Evolutionary conservation across 257 asterid genomes (phyloP).

Genomic region (Parsonsia alboflavescens): DNA sequence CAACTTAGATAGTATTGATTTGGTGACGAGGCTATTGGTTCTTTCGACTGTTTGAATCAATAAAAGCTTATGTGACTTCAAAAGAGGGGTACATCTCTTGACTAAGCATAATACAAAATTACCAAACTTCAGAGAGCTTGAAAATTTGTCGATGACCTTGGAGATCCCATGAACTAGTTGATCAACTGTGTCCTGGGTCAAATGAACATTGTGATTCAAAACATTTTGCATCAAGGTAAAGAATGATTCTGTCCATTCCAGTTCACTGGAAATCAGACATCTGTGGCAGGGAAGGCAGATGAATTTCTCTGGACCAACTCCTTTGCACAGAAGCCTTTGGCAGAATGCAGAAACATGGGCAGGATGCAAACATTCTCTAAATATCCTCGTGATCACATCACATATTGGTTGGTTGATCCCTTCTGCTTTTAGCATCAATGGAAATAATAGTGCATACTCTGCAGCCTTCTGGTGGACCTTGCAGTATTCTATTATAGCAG

Average conservation of each 20-base stretch:
- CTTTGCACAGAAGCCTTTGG: conserved; percentile 44
- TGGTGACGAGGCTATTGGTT: conserved; percentile 57
- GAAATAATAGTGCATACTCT: conserved; percentile 58
- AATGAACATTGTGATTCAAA: conserved; percentile 29
- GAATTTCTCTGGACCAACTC: conserved; percentile 29
- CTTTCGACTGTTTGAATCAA: conserved; percentile 49
- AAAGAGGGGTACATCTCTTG: conserved; percentile 51
- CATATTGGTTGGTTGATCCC: conserved; percentile 57
- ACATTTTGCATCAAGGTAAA: conserved; percentile 46
- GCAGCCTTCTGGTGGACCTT: conserved; percentile 60
- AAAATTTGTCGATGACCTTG: conserved; percentile 34
- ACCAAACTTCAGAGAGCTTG: conserved; percentile 62
- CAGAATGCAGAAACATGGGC: conserved; percentile 64
- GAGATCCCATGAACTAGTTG: conserved; percentile 41
- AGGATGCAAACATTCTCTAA: conserved; percentile 61
- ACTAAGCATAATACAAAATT: conserved; percentile 65
- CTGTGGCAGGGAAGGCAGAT: conserved; percentile 58
- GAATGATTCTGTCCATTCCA: conserved; percentile 65
- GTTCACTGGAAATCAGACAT: conserved; percentile 31
- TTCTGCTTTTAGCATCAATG: conserved; percentile 40
- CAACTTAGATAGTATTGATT: conserved; percentile 58
- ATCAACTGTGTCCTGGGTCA: conserved; percentile 38
- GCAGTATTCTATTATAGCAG: conserved; percentile 49
- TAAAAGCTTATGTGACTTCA: conserved; percentile 46
- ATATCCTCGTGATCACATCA: conserved; percentile 52